phyloP scores from a whole-genome alignment of 2,329 filamentous ascomycete species.

The Xylariaceae sp. region DNA sequence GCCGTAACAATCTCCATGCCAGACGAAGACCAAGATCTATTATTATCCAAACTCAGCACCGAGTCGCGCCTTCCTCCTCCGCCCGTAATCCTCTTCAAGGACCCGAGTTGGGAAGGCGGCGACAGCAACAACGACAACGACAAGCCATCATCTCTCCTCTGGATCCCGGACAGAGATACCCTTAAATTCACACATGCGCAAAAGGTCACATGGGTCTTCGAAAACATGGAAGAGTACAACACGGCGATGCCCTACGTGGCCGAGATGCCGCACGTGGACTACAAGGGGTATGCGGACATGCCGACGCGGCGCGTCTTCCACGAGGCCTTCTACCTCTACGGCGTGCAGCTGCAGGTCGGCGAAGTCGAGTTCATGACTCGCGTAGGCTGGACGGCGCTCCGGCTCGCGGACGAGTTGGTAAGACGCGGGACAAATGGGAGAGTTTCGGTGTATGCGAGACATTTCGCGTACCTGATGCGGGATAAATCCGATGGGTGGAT shows the following conservation, averaged over 20 bases:
- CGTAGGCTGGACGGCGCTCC: not conserved
- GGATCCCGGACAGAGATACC: slow-evolving; percentile 1
- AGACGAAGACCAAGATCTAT: no score
- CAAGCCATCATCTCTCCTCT: no score
- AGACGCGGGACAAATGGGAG: no score
- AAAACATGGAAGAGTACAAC: slow-evolving; percentile 3
- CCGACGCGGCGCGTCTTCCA: not conserved
- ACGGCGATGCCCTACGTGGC: slow-evolving; percentile 6
- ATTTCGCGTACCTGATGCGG: no score
- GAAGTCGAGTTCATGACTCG: slow-evolving; percentile 6
- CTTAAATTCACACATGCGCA: not conserved
- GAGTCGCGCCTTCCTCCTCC: slow-evolving; percentile 3
- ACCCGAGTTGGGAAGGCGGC: not conserved
- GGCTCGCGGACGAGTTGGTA: slow-evolving; percentile 2
- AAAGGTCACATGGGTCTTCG: slow-evolving; percentile 6
- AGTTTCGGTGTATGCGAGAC: no score
- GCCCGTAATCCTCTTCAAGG: slow-evolving; percentile 4
- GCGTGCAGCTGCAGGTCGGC: not conserved
- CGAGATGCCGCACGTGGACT: slow-evolving; percentile 6
- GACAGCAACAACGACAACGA: no score
- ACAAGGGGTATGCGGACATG: not conserved
- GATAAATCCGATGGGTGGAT: no score
- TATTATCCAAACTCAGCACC: not conserved
- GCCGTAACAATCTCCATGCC: no score
- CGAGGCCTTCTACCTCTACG: slow-evolving; percentile 5